Evolutionary conservation across 2,329 filamentous ascomycete species (phyloP).

Genomic region (Epichloe typhina): DNA sequence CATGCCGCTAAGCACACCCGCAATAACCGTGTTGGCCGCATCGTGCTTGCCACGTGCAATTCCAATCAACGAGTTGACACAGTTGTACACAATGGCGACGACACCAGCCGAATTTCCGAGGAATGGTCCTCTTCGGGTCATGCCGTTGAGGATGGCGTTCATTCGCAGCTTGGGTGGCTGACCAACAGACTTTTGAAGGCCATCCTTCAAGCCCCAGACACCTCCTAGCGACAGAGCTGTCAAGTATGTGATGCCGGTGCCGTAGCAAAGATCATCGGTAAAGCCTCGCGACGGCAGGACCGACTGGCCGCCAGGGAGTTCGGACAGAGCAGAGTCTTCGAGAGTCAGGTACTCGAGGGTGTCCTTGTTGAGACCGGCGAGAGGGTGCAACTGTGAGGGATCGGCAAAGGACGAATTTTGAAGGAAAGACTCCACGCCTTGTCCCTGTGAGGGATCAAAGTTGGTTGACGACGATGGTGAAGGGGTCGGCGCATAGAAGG

Average conservation of each 20-base stretch:
- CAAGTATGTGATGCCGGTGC: constrained; percentile 88
- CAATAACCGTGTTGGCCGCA: constrained; percentile 72
- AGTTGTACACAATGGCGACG: constrained; percentile 92
- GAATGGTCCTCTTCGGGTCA: constrained; percentile 87
- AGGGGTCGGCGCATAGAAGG: constrained; percentile 31
- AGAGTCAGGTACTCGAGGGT: constrained; percentile 89
- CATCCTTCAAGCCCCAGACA: constrained; percentile 84
- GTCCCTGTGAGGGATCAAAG: constrained; percentile 60
- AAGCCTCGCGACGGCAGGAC: constrained; percentile 90
- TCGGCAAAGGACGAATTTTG: constrained; percentile 66
- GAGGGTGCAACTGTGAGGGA: constrained; percentile 77
- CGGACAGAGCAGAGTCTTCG: constrained; percentile 79
- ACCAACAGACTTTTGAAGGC: constrained; percentile 61
- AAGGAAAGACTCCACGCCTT: constrained; percentile 80
- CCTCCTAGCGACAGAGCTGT: constrained; percentile 77
- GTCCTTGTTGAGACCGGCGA: constrained; percentile 85
- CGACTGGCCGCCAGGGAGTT: constrained; percentile 74
- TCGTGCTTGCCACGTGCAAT: constrained; percentile 77
- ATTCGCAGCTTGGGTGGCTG: constrained; percentile 81
- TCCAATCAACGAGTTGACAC: constrained; percentile 74
- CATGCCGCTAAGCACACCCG: constrained; percentile 80
- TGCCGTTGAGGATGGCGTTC: constrained; percentile 88
- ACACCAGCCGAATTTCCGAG: constrained; percentile 93
- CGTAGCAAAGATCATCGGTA: constrained; percentile 96
- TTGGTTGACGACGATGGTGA: constrained; percentile 39